Evolutionary conservation across 2,329 filamentous ascomycete species (phyloP), one percentile per base, ranked within the genome.

Genomic region (Ceratocystis colombiana): DNA sequence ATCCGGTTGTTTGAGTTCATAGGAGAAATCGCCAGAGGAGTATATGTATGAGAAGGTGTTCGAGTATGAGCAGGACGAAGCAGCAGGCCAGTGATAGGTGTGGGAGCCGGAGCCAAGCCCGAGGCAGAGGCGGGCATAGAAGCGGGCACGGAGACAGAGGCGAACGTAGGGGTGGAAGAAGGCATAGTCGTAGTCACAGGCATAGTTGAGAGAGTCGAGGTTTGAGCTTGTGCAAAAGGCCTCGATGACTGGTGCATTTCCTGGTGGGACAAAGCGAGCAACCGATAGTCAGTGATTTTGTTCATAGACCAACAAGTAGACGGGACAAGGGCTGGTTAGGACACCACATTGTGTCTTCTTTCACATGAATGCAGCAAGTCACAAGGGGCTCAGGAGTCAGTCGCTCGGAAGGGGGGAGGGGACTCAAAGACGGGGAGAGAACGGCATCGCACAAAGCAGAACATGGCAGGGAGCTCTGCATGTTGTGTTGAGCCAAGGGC

Each of bases 1-100:
- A 97, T 85, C 71, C 94, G 89, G 76, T 96, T 89, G 75, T 85
- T 87, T 71, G 86, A 79, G 78, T 92, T 93, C 73, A 92, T 83
- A n/a, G 64, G 41, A 67, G 88, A 85, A 71, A 85, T 85, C 68
- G 88, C 83, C 66, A 92, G 88, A 17, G 66, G 5, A 33, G 59
- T 30, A 71, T 91, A 80, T 67, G 90, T 93, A 76, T 94, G 88
- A 62, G 89, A 89, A 78, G 91, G 89, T 71, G 85, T 86, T 73
- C 91, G 87, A 69, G 85, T 83, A 77, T 88, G 84, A 86, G 72
- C 80, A 79, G 72, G 80, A 80, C 72, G 84, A 80, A 72, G 84
- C 78, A 63, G 84, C 82, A 67, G 82, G 80, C 70, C 84, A 83
- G 74, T 84, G 79, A 73, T 37, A 20, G 55, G 15, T n/a, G 45